These are phyloP conservation scores for Saururus chinensis DNA, from an alignment of 164 flowering plant genomes.

Conservation along the genomic window DNA sequence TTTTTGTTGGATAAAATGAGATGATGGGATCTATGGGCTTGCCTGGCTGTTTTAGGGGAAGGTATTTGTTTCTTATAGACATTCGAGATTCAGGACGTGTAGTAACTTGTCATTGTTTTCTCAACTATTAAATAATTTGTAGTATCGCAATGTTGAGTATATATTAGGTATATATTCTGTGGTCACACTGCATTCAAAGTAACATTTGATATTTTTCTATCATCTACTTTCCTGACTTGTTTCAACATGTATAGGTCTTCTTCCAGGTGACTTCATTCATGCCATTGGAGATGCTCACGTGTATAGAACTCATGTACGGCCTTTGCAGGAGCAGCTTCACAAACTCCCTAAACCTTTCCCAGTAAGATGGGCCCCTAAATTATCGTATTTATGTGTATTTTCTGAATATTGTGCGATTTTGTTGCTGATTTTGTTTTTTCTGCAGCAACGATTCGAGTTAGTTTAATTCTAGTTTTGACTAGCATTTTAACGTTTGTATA, in stretches of 20 bases:
- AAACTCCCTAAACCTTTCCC: constrained; percentile 87
- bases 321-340: constrained; percentile 81
- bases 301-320: constrained; percentile 61
- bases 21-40: too few relatives aligned
- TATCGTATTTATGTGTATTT: too few relatives aligned
- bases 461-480: not conserved
- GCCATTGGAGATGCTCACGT: constrained; percentile 92
- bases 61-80: not conserved
- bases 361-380: constrained; percentile 18
- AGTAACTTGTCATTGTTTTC: not conserved
- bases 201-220: not conserved
- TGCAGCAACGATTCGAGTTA: not conserved
- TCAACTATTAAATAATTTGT: too few relatives aligned
- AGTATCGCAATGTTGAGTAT: not conserved
- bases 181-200: not conserved
- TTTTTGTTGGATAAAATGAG: too few relatives aligned
- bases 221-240: not conserved
- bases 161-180: not conserved
- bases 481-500: not conserved
- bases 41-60: too few relatives aligned
- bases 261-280: constrained; percentile 86
- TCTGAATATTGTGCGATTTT: not conserved
- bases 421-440: not conserved
- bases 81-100: not conserved
- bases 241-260: constrained; percentile 43